Conservation (phyloP, 1,284 basidiomycete species). For the Gomphus sp. region DNA sequence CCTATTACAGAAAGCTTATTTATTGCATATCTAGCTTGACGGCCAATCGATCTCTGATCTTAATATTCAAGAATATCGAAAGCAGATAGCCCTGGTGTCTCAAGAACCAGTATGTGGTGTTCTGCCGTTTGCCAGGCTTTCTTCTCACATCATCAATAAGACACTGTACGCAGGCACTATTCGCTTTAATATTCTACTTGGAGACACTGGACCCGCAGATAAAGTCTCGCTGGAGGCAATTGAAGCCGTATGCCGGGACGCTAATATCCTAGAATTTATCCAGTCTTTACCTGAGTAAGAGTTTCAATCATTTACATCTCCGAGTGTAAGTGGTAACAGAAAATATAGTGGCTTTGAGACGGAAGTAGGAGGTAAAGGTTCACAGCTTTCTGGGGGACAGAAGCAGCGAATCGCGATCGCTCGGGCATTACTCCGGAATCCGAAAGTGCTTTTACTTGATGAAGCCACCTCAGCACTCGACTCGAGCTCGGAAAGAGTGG, state of each 20-base stretch:
- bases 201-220: conserved; percentile 70
- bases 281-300: conserved; percentile 73
- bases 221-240: conserved; percentile 88
- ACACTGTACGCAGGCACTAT: conserved; percentile 84
- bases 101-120: conserved; percentile 63
- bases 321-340: conserved; percentile 8
- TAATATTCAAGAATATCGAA: conserved; percentile 79
- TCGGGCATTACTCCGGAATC: conserved; percentile 90
- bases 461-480: conserved; percentile 96
- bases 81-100: conserved; percentile 82
- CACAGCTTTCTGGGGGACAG: conserved; percentile 90
- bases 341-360: conserved; percentile 73
- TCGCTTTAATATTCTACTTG: conserved; percentile 83
- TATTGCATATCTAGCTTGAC: conserved; percentile 48
- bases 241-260: conserved; percentile 73
- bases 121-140: background rate
- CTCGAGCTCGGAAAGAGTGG: conserved; percentile 88
- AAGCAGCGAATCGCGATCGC: conserved; percentile 97
- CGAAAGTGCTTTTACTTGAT: conserved; percentile 84
- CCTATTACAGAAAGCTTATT: background rate
- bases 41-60: conserved; percentile 71
- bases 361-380: conserved; percentile 89
- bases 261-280: conserved; percentile 92
- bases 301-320: background rate
- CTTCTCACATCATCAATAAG: conserved; percentile 13